phyloP scores from a whole-genome alignment of 345 rosid genomes.

The Populus deltoides region DNA sequence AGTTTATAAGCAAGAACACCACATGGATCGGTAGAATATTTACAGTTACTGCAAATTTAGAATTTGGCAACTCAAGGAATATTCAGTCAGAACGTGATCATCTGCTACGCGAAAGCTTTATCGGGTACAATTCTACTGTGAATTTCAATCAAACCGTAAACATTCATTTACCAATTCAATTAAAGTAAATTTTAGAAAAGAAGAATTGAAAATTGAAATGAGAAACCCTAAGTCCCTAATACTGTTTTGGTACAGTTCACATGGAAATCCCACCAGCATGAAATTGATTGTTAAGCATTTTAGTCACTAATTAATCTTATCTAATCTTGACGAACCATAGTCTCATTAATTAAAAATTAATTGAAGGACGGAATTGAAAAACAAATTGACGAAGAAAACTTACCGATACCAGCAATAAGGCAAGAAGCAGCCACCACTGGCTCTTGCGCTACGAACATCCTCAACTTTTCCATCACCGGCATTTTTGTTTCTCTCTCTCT shows the following conservation, averaged over 20 bases:
- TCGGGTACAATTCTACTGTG: background rate
- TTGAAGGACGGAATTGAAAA: background rate
- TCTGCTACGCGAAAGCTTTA: background rate
- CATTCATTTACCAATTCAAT: too few relatives aligned
- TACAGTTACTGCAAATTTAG: background rate
- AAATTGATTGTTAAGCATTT: background rate
- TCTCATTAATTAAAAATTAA: background rate
- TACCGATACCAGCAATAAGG: constrained; percentile 83
- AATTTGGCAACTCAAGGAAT: background rate
- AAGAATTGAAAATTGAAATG: too few relatives aligned
- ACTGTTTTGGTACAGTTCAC: background rate
- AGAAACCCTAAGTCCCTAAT: background rate
- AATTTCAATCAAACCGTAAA: background rate
- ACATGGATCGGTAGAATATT: background rate
- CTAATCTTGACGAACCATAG: background rate
- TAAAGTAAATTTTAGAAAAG: too few relatives aligned
- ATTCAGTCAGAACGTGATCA: background rate
- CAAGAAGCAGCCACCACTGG: constrained; percentile 90
- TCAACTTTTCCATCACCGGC: constrained; percentile 81
- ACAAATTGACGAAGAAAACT: background rate
- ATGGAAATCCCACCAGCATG: background rate
- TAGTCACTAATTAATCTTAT: background rate
- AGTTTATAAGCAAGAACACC: background rate
- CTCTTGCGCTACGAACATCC: constrained; percentile 82
- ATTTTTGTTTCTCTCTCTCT: constrained; percentile 27